A percentile compares a stretch with the other conserved stretches of the same genome.
Evolutionary conservation across 768 basidiomycete genomes (phyloP).

Genomic region (Leccinum fibrillosum): DNA sequence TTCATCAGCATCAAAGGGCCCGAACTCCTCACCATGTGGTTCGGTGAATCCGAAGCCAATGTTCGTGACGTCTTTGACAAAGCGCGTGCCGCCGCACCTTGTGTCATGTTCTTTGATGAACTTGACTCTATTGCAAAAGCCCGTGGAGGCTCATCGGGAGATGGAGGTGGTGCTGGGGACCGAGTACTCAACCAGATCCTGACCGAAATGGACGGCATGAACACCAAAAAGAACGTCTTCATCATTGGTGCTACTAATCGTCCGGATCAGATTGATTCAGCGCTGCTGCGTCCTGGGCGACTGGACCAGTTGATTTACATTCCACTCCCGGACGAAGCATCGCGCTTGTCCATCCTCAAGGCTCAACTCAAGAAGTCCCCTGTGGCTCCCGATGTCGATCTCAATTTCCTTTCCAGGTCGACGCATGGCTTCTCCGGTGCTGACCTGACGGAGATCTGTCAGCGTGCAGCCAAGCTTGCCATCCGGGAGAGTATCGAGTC

Average conservation of each 20-base stretch:
- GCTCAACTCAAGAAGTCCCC: constrained; percentile 93
- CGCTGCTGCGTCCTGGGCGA: constrained; percentile 94
- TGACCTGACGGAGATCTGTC: constrained; percentile 99
- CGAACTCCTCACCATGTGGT: constrained; percentile 99
- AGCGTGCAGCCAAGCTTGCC: constrained; percentile 94
- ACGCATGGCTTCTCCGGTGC: constrained; percentile 99
- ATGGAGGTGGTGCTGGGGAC: constrained; percentile 95
- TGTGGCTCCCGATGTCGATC: constrained; percentile 76
- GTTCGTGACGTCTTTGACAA: constrained; percentile 99
- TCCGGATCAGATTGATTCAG: constrained; percentile 93
- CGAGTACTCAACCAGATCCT: constrained; percentile 97
- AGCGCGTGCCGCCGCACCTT: constrained; percentile 97
- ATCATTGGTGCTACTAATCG: constrained; percentile 97
- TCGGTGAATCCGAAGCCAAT: constrained; percentile 99
- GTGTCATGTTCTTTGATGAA: constrained; percentile 99
- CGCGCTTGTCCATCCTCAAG: constrained; percentile 86
- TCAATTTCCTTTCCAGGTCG: constrained; percentile 81
- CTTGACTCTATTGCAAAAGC: constrained; percentile 98
- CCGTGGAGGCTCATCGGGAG: constrained; percentile 80
- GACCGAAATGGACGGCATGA: constrained; percentile 99
- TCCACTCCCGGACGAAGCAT: constrained; percentile 92
- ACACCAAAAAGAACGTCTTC: constrained; percentile 98
- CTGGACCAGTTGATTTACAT: constrained; percentile 99
- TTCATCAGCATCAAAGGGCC: constrained; percentile 99
- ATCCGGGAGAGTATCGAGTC: constrained; percentile 94